Percentiles rank a stretch among this genome's conserved stretches.
Conservation (phyloP, 306 rosid species). For the Gillenia trifoliata region DNA sequence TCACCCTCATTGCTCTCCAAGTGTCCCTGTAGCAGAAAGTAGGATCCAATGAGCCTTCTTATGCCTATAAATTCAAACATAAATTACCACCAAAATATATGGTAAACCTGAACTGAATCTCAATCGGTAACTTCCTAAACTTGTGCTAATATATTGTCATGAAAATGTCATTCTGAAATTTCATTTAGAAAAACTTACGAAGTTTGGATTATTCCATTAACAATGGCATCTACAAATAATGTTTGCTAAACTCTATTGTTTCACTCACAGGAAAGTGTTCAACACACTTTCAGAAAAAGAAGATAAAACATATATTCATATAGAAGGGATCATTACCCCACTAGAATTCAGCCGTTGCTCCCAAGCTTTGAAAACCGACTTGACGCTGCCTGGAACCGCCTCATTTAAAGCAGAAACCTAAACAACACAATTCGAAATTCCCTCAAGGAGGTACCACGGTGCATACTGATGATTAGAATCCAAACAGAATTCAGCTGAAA, state of each 20-base stretch:
- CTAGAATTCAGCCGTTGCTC: slow-evolving; percentile 70
- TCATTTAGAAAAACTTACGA: background rate
- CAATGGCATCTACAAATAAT: background rate
- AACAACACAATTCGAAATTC: background rate
- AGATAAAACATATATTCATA: background rate
- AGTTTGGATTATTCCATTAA: background rate
- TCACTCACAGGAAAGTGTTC: background rate
- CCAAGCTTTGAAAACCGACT: slow-evolving; percentile 94
- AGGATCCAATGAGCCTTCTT: slow-evolving; percentile 5
- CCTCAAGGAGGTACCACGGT: background rate
- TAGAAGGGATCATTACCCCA: slow-evolving; percentile 47
- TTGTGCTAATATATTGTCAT: background rate
- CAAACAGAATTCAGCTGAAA: background rate
- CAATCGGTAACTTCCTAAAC: background rate
- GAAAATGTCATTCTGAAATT: background rate
- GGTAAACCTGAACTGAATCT: background rate
- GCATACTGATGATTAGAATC: background rate
- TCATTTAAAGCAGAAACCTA: slow-evolving; percentile 92
- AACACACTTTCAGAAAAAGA: background rate
- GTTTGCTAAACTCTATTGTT: background rate
- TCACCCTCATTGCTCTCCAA: slow-evolving; percentile 97
- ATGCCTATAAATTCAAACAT: background rate
- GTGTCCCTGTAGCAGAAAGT: slow-evolving; percentile 50
- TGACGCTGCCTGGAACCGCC: slow-evolving; percentile 77
- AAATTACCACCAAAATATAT: background rate